phyloP scores from a whole-genome alignment of 2,329 filamentous ascomycete genomes.

The Cercospora sesami region DNA sequence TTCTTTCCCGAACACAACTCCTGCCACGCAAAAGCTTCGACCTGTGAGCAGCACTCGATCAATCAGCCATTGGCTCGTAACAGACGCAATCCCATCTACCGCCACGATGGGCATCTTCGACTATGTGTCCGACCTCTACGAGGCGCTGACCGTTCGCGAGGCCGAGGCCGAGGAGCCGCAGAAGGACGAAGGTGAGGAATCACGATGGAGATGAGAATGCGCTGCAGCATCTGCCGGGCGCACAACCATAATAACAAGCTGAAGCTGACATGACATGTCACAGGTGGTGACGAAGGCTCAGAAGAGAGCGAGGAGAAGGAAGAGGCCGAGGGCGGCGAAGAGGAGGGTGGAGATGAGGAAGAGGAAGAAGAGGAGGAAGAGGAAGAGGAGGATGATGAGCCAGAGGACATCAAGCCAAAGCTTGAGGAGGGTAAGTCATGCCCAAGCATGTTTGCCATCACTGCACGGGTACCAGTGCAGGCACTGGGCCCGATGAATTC shows the following conservation, averaged over 20 bases:
- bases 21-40: constrained; percentile 14
- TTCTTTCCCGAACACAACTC: constrained; percentile 11
- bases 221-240: neutral
- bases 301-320: constrained; percentile 44
- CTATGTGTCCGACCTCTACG: constrained; percentile 64
- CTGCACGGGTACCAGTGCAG: neutral
- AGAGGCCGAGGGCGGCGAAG: constrained; percentile 47
- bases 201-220: constrained; percentile 6
- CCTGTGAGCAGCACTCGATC: constrained; percentile 17
- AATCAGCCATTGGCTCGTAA: constrained; percentile 28
- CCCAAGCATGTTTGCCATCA: neutral
- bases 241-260: neutral
- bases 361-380: constrained; percentile 70
- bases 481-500: neutral
- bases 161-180: constrained; percentile 61
- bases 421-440: constrained; percentile 80
- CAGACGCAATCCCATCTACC: constrained; percentile 26
- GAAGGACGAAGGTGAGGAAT: constrained; percentile 43
- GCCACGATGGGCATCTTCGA: constrained; percentile 62
- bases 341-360: constrained; percentile 57
- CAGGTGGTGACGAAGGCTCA: constrained; percentile 36
- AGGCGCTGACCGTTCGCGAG: constrained; percentile 63
- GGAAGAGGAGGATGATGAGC: constrained; percentile 79
- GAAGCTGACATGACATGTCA: neutral
- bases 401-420: constrained; percentile 80